phyloP scores from a whole-genome alignment of 2,329 filamentous ascomycete genomes.

The Xylariaceae sp. region DNA sequence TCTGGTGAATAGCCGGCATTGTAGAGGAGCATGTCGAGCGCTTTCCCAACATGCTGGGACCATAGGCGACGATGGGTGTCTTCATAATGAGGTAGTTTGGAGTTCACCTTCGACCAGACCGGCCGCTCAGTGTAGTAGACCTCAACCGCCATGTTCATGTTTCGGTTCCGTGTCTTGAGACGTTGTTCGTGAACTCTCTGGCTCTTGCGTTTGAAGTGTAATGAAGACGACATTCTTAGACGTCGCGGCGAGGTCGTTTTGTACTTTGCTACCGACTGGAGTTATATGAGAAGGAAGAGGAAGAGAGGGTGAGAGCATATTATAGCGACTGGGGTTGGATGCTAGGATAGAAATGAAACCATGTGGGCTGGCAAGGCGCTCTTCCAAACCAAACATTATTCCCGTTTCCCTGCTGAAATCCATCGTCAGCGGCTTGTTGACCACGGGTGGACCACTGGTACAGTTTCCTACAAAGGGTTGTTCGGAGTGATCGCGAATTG shows the following conservation, averaged over 20 bases:
- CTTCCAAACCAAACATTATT: too few species aligned
- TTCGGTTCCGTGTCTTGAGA: background rate
- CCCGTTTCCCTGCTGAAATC: too few species aligned
- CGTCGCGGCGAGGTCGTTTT: background rate
- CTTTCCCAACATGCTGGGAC: constrained; percentile 7
- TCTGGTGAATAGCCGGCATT: constrained; percentile 7
- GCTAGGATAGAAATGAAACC: too few species aligned
- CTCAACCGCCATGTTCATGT: background rate
- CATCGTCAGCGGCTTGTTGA: too few species aligned
- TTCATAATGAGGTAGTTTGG: background rate
- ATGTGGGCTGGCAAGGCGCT: too few species aligned
- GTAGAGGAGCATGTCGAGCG: constrained; percentile 4
- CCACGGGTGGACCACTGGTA: too few species aligned
- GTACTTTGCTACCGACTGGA: background rate
- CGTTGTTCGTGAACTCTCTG: background rate
- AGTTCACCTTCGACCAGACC: constrained; percentile 3
- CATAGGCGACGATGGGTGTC: background rate
- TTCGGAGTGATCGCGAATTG: too few species aligned
- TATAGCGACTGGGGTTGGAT: too few species aligned
- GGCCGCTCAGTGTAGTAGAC: background rate
- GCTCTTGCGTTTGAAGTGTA: background rate
- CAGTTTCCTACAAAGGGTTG: too few species aligned
- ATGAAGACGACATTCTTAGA: background rate
- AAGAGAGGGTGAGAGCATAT: background rate
- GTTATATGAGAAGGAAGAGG: background rate